Evolutionary conservation across 352 stramenopile species (phyloP).

Genomic region (Phytopythium vexans): DNA sequence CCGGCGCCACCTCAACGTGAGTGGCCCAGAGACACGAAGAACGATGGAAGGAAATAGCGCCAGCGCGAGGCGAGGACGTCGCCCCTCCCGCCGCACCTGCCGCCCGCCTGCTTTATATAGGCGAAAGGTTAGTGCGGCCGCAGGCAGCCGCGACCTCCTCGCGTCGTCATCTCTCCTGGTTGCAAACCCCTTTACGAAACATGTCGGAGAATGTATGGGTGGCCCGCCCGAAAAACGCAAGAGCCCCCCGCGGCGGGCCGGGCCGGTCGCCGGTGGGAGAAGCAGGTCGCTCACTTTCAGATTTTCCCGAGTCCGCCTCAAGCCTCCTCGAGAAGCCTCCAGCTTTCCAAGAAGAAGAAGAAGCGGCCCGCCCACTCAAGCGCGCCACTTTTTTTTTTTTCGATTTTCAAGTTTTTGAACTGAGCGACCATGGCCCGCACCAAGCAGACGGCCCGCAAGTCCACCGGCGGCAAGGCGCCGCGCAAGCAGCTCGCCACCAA

Average conservation of each 20-base stretch:
- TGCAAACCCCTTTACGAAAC: constrained; percentile 29
- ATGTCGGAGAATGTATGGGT: constrained; percentile 43
- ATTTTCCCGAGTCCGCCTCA: constrained; percentile 4
- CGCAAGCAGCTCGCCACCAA: constrained; percentile 94
- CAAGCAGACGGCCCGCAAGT: constrained; percentile 97
- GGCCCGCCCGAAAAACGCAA: constrained; percentile 8
- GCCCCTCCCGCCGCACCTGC: constrained; percentile 13
- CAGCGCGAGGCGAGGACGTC: constrained; percentile 18
- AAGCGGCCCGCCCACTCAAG: constrained; percentile 5
- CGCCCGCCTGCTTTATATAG: constrained; percentile 2
- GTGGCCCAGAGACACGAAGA: constrained; percentile 33
- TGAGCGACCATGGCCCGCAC: constrained; percentile 88
- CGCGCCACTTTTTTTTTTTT: constrained; percentile 2
- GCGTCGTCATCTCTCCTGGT: constrained; percentile 29
- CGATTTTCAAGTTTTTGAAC: no score
- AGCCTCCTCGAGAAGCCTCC: constrained; percentile 2
- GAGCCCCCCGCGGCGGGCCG: neutral
- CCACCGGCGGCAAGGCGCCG: constrained; percentile 91
- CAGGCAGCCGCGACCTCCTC: neutral
- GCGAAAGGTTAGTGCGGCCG: neutral
- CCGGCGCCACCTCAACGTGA: constrained; percentile 6
- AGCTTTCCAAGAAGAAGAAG: neutral
- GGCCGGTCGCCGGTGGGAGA: neutral
- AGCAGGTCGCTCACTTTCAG: no score
- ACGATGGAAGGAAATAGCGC: constrained; percentile 13